Evolutionary conservation across 2,329 filamentous ascomycete genomes (phyloP).

Genomic region (Epicoccum nigrum): DNA sequence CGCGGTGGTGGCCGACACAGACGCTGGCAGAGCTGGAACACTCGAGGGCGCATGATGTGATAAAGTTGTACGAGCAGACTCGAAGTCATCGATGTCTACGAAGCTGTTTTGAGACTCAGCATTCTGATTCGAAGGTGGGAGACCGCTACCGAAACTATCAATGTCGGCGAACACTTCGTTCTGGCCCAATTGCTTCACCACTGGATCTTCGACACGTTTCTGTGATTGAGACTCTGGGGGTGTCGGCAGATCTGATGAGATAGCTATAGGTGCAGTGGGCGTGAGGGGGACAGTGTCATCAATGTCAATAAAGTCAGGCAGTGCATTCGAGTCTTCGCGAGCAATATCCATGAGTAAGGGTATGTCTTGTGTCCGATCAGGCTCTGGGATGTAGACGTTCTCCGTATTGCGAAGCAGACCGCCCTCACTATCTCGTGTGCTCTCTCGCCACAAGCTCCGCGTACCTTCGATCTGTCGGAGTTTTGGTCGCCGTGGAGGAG

Average conservation of each 20-base stretch:
- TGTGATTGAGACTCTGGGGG: conserved; percentile 13
- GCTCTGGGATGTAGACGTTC: conserved; percentile 37
- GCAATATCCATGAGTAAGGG: conserved; percentile 35
- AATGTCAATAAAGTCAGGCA: conserved; percentile 25
- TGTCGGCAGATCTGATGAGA: conserved; percentile 34
- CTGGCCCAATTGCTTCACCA: neutral
- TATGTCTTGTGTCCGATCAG: conserved; percentile 40
- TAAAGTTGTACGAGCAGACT: conserved; percentile 21
- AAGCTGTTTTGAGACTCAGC: conserved; percentile 28
- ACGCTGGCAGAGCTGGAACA: conserved; percentile 4
- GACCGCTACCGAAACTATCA: conserved; percentile 28
- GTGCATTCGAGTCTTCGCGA: conserved; percentile 8
- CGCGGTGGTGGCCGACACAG: neutral
- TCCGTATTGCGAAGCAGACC: conserved; percentile 34
- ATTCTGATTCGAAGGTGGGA: conserved; percentile 38
- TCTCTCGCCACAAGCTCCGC: conserved; percentile 42
- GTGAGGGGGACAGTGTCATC: conserved; percentile 24
- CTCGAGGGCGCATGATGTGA: conserved; percentile 3
- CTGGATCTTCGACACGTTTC: neutral
- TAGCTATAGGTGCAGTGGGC: conserved; percentile 13
- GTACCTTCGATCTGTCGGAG: conserved; percentile 28
- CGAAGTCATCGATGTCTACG: conserved; percentile 36
- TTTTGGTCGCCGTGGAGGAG: conserved; percentile 23
- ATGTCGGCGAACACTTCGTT: conserved; percentile 32
- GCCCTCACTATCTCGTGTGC: conserved; percentile 41